A percentile compares a stretch with the other conserved stretches of the same genome.
Evolutionary conservation across 495 filamentous ascomycete species (phyloP).

Genomic region (Pyrenula massariospora): DNA sequence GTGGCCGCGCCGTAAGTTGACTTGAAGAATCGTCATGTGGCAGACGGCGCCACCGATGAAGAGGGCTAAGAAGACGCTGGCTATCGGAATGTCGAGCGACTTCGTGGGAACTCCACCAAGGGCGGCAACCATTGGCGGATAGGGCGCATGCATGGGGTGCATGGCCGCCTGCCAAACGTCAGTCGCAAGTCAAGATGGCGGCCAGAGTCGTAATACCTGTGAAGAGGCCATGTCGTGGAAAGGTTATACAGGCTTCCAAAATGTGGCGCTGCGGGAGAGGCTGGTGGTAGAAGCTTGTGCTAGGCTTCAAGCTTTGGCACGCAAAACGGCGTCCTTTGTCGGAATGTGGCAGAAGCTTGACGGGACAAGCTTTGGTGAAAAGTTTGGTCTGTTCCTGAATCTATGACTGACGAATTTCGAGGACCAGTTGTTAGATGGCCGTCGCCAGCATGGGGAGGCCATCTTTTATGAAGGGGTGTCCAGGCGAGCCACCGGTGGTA

Average conservation of each 20-base stretch:
- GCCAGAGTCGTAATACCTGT: not conserved
- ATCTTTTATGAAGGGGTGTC: too few species aligned
- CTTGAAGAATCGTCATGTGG: conserved; percentile 55
- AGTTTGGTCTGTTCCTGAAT: not conserved
- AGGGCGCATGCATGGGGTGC: conserved; percentile 13
- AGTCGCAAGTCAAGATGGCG: not conserved
- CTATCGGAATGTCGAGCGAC: conserved; percentile 51
- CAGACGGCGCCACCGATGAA: conserved; percentile 45
- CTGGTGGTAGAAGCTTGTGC: not conserved
- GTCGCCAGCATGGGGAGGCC: not conserved
- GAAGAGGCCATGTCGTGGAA: not conserved
- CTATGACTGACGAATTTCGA: not conserved
- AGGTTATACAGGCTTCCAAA: not conserved
- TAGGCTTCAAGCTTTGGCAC: not conserved
- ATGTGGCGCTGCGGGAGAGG: not conserved
- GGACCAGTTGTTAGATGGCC: not conserved
- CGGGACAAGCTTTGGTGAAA: not conserved
- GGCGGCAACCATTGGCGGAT: conserved; percentile 30
- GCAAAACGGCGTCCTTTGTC: not conserved
- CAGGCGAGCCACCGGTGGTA: not conserved
- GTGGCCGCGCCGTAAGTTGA: conserved; percentile 44
- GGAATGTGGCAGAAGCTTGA: not conserved
- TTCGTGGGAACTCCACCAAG: conserved; percentile 48
- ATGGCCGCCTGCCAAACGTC: not conserved
- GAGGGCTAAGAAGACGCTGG: conserved; percentile 49